Evolutionary conservation across 2,329 filamentous ascomycete genomes (phyloP), one percentile per base, ranked within the genome.

Genomic region (Proliferodiscus dingleyae): DNA sequence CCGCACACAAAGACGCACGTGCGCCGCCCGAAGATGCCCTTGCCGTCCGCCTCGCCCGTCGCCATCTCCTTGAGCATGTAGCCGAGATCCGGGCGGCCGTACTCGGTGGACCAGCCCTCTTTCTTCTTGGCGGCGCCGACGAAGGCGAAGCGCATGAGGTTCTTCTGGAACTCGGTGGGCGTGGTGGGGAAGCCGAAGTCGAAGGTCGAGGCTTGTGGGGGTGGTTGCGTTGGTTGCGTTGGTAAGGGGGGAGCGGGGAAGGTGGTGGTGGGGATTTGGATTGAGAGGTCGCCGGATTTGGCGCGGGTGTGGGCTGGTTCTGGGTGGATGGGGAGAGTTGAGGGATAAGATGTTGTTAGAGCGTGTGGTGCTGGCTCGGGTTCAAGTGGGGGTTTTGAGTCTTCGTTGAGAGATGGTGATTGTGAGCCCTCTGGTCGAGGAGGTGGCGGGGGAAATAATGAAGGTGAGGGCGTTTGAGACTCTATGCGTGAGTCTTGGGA

Each of bases 1-100:
- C 91, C 91, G 61, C 91, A 97, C 11, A 97, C 90, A 64, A 94
- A 95, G 5, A 96, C 87, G 55, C 89, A 91, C 3, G 88, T 89
- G 46, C 89, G 73, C 36, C 85, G 74, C 2, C 91, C 90, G 47
- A 94, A 84, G 45, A 84, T 81, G 1, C 81, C 81, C 37, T 80
- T 70, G 2, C 81, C 80, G 53, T 84, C 78, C 0, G 71, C 55
- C 42, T 82, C 83, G n/a, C 82, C 84, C 18, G 79, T 82, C 4
- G 87, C 86, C 77, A 89, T 84, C 53, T 93, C 82, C 59, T 80
- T 83, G 43, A 97, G 75, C 80, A 95, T 88, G 64, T 85, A 91
- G 1, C 87, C 85, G 28, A 97, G 78, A 56, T 95, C 85, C 0
- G 91, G 91, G 0, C 91, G 80, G 15, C 89, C 89, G 65, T 96